phyloP scores from a whole-genome alignment of 495 filamentous ascomycete genomes.

The Geopyxis carbonaria region DNA sequence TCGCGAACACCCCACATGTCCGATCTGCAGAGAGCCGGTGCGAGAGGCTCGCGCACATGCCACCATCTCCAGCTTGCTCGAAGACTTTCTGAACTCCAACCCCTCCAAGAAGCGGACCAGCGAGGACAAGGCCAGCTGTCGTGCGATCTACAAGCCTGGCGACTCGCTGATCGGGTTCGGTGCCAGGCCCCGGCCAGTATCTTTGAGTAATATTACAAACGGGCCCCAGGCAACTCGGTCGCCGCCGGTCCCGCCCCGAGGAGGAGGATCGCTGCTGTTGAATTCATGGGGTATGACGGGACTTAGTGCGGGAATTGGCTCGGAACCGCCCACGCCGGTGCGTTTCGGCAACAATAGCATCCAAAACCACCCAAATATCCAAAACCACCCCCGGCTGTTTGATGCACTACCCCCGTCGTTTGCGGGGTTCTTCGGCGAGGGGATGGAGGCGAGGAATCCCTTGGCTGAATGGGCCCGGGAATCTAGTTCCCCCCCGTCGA shows the following conservation, averaged over 20 bases:
- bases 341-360: not conserved
- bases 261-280: not conserved
- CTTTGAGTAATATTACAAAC: no score
- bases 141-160: slow-evolving; percentile 53
- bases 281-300: not conserved
- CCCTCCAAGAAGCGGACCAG: slow-evolving; percentile 48
- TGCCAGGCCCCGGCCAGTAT: no score
- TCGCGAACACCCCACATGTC: slow-evolving; percentile 45
- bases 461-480: no score
- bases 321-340: not conserved
- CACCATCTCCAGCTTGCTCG: slow-evolving; percentile 61
- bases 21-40: slow-evolving; percentile 71
- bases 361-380: no score
- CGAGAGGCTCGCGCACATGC: slow-evolving; percentile 73
- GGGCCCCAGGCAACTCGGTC: not conserved
- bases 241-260: not conserved
- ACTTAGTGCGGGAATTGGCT: not conserved
- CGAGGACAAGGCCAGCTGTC: slow-evolving; percentile 56
- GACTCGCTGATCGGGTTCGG: slow-evolving; percentile 50
- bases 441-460: no score
- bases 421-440: no score
- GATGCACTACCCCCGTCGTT: no score
- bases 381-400: no score
- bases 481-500: no score
- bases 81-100: slow-evolving; percentile 59